phyloP scores from a whole-genome alignment of 2,329 filamentous ascomycete genomes.

The Exophiala sideris region DNA sequence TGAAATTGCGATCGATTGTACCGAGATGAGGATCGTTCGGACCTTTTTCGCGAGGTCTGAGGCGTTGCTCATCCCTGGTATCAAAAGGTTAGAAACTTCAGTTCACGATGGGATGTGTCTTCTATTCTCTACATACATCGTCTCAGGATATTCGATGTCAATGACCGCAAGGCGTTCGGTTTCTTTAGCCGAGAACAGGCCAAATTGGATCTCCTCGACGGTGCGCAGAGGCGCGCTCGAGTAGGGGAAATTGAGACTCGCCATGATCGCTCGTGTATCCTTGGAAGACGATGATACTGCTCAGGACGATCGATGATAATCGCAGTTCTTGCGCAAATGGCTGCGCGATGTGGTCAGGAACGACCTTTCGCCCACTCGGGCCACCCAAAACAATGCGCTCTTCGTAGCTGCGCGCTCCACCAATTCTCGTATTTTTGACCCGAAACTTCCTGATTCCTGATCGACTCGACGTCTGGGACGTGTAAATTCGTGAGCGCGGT shows the following conservation, averaged over 20 bases:
- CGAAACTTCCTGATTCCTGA: constrained; percentile 22
- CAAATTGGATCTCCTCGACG: constrained; percentile 98
- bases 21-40: constrained; percentile 94
- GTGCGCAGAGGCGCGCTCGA: constrained; percentile 95
- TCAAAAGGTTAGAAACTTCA: constrained; percentile 27
- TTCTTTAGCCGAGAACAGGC: constrained; percentile 94
- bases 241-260: constrained; percentile 85
- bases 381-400: constrained; percentile 25
- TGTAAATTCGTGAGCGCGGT: constrained; percentile 21
- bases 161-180: constrained; percentile 98
- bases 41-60: constrained; percentile 84
- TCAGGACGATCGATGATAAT: constrained; percentile 19
- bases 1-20: constrained; percentile 91
- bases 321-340: constrained; percentile 23
- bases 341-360: constrained; percentile 24
- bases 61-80: constrained; percentile 74
- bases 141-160: constrained; percentile 97
- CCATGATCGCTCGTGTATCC: constrained; percentile 62
- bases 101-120: constrained; percentile 12
- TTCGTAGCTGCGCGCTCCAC: constrained; percentile 26
- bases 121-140: constrained; percentile 59
- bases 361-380: constrained; percentile 27
- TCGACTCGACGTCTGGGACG: constrained; percentile 19
- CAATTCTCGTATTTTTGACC: constrained; percentile 19
- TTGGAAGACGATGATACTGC: constrained; percentile 24